Conservation (phyloP, 164 flowering plant genomes). For the Kalanchoe fedtschenkoi region DNA sequence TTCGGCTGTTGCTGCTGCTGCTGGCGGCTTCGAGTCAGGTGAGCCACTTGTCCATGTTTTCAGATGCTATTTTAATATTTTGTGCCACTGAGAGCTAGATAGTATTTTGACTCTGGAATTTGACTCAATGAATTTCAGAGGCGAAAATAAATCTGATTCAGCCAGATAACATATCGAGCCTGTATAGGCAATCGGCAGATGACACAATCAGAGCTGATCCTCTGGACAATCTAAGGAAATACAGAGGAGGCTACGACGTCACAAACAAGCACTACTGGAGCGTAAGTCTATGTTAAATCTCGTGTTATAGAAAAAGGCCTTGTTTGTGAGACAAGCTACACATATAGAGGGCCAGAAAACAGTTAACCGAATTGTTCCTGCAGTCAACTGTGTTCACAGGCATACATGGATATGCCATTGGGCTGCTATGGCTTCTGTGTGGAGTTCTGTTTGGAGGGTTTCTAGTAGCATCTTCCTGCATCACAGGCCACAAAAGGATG, state of each 20-base stretch:
- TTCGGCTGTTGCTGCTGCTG: not conserved
- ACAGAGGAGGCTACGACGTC: conserved; percentile 78
- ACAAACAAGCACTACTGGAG: conserved; percentile 84
- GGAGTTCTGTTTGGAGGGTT: conserved; percentile 45
- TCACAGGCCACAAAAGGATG: conserved; percentile 12
- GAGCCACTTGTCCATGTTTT: not conserved
- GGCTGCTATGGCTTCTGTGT: conserved; percentile 50
- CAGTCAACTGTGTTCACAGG: conserved; percentile 80
- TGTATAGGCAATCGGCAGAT: no score
- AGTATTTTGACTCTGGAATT: not conserved
- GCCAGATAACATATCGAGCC: conserved; percentile 17
- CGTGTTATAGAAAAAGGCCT: not conserved
- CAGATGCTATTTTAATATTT: no score
- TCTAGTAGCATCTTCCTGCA: conserved; percentile 19
- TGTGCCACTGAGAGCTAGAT: no score
- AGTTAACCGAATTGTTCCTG: conserved; percentile 9
- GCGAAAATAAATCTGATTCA: conserved; percentile 13
- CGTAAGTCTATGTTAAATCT: conserved; percentile 30
- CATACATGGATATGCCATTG: conserved; percentile 51
- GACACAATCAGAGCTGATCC: conserved; percentile 70
- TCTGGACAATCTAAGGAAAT: conserved; percentile 47
- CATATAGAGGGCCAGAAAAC: no score
- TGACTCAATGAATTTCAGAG: not conserved
- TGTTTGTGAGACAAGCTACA: not conserved
- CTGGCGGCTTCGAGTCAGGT: not conserved